Evolutionary conservation across 2,329 filamentous ascomycete species (phyloP), one percentile per base, ranked within the genome.

Genomic region (Stachybotrys echinatus): DNA sequence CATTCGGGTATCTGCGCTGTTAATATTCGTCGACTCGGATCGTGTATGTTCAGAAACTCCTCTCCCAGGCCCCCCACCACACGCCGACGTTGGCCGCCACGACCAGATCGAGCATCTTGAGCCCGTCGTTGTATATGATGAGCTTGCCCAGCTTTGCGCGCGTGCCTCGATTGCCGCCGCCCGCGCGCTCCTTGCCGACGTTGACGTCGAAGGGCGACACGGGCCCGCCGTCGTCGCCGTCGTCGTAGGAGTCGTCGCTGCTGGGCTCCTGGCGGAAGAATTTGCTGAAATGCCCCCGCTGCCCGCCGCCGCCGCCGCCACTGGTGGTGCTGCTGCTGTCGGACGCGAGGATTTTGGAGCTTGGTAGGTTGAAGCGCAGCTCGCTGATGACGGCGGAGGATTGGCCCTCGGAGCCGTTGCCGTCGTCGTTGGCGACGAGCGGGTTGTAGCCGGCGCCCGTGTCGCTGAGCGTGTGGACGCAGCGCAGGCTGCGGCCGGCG

Each of bases 61-160:
- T 76, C 59, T 89, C 87, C 80, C 91, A 96, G 4, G 88, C 84
- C 59, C 85, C 84, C 92, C 92, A 97, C 89, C 92, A 99, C 17
- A 97, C 74, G 1, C 88, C 90, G 70, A 99, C 81, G 63, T 96
- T 96, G 12, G 91, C 88, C 4, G 92, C 89, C 19, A 99, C 89
- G 0, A 95, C 75, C 51, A 99, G 68, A 74, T 99, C 94, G 60
- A 97, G 69, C 92, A 99, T 97, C 74, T 95, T 95, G 56, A 95
- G 71, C 0, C 94, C 94, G 61, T 95, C 92, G 50, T 92, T 84
- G 58, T 91, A 83, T 37, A 99, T 79, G 47, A 97, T 90, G 47
- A 99, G 73, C 69, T 97, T 99, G 1, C 92, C 94, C 59, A 99
- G 73, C 72, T 99, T 99, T 4, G 90, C 92, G 61, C 89, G 83